Conservation (phyloP, 176 grass and related monocot species). For the Eremochloa ophiuroides region DNA sequence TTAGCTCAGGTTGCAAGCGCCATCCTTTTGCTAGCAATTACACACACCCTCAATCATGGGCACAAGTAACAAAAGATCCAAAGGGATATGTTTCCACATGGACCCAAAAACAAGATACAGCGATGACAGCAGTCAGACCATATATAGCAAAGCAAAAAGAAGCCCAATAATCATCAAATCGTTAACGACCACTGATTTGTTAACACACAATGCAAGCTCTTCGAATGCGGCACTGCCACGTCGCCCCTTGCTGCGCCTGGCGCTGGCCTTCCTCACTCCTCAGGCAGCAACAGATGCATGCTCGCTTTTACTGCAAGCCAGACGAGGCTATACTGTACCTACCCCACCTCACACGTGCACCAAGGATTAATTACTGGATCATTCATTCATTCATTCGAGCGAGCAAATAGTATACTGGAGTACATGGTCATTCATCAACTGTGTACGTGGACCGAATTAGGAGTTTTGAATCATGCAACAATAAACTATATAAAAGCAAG, state of each 20-base stretch:
- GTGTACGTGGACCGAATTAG: neutral
- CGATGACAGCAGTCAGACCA: slow-evolving; percentile 2
- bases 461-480: neutral
- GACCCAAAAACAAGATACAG: neutral
- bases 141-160: neutral
- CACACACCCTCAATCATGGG: slow-evolving; percentile 33
- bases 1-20: neutral
- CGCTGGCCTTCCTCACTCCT: neutral
- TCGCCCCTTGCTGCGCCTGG: neutral
- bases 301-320: neutral
- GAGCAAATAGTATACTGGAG: neutral
- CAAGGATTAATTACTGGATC: no score
- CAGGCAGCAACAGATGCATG: neutral
- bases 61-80: slow-evolving; percentile 25
- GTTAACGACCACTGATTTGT: neutral
- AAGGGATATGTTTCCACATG: slow-evolving; percentile 45
- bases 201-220: neutral
- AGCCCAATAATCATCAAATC: neutral
- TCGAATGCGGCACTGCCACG: neutral
- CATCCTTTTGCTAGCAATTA: neutral
- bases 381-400: no score
- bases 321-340: no score
- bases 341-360: no score
- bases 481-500: neutral
- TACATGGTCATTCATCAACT: neutral